Evolutionary conservation across 2,329 filamentous ascomycete genomes (phyloP).

Genomic region (Fusarium sp.): DNA sequence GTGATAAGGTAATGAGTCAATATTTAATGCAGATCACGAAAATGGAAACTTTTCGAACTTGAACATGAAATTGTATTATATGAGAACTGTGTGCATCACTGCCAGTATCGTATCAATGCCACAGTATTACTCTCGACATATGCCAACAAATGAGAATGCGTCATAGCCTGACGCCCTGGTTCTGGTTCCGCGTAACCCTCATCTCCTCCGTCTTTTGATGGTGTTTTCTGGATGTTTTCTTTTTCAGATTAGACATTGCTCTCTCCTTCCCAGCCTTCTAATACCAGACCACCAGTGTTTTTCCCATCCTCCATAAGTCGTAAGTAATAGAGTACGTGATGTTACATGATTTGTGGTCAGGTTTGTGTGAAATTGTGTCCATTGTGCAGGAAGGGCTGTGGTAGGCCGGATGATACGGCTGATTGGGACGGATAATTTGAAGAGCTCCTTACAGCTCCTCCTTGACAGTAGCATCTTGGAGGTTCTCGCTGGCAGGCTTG

Average conservation of each 20-base stretch:
- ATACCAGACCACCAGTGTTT: slow-evolving; percentile 13
- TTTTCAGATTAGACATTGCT: slow-evolving; percentile 14
- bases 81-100: slow-evolving; percentile 34
- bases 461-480: slow-evolving; percentile 67
- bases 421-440: neutral
- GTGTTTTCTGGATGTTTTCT: slow-evolving; percentile 29
- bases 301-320: slow-evolving; percentile 43
- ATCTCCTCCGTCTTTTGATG: slow-evolving; percentile 30
- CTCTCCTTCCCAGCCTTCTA: slow-evolving; percentile 23
- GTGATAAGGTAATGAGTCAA: neutral
- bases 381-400: slow-evolving; percentile 2
- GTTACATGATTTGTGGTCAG: slow-evolving; percentile 37
- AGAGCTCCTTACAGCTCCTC: slow-evolving; percentile 53
- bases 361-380: slow-evolving; percentile 3
- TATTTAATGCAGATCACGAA: neutral
- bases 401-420: slow-evolving; percentile 1
- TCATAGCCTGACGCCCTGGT: slow-evolving; percentile 36
- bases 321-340: slow-evolving; percentile 49
- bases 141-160: slow-evolving; percentile 48
- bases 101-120: slow-evolving; percentile 26
- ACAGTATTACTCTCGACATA: slow-evolving; percentile 34
- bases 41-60: slow-evolving; percentile 1
- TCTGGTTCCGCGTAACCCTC: slow-evolving; percentile 30
- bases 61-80: slow-evolving; percentile 45
- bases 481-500: slow-evolving; percentile 73